Percentiles rank a stretch among this genome's conserved stretches.
Evolutionary conservation across 75 land plant species (phyloP).

Genomic region (Isoetes taiwanensis): DNA sequence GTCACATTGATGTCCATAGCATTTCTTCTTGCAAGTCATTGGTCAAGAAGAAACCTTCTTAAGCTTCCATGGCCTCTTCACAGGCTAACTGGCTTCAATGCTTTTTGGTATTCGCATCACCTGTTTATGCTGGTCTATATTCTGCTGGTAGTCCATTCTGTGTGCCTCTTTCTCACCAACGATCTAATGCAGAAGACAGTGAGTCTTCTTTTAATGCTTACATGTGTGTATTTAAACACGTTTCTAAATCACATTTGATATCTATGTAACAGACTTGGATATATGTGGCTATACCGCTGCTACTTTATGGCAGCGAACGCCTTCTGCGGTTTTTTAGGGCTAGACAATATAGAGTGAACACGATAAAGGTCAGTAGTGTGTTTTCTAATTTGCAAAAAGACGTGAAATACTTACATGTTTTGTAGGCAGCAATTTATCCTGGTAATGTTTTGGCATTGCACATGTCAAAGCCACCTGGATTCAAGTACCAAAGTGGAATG

Average conservation of each 20-base stretch:
- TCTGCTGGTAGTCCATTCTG: slow-evolving; percentile 14
- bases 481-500: slow-evolving; percentile 19
- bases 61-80: slow-evolving; percentile 28
- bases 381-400: background rate
- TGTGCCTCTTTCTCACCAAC: slow-evolving; percentile 17
- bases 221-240: background rate
- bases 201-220: background rate
- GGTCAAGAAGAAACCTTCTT: slow-evolving; percentile 13
- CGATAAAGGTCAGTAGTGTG: slow-evolving; percentile 12
- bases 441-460: slow-evolving; percentile 13
- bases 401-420: background rate
- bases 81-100: slow-evolving; percentile 25
- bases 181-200: slow-evolving; percentile 22
- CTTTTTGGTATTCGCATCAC: slow-evolving; percentile 29
- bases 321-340: slow-evolving; percentile 15
- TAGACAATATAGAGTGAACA: slow-evolving; percentile 15
- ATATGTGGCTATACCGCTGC: slow-evolving; percentile 16
- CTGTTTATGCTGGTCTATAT: slow-evolving; percentile 22
- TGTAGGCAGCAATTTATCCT: slow-evolving; percentile 16
- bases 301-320: slow-evolving; percentile 17
- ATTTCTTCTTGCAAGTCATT: slow-evolving; percentile 11
- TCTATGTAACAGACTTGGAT: slow-evolving; percentile 32
- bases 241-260: too few relatives aligned
- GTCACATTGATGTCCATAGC: slow-evolving; percentile 17
- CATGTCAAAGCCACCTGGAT: slow-evolving; percentile 19